Evolutionary conservation across 108 stramenopile genomes (phyloP), one percentile per base, ranked within the genome.

Genomic region (Fistulifera solaris): DNA sequence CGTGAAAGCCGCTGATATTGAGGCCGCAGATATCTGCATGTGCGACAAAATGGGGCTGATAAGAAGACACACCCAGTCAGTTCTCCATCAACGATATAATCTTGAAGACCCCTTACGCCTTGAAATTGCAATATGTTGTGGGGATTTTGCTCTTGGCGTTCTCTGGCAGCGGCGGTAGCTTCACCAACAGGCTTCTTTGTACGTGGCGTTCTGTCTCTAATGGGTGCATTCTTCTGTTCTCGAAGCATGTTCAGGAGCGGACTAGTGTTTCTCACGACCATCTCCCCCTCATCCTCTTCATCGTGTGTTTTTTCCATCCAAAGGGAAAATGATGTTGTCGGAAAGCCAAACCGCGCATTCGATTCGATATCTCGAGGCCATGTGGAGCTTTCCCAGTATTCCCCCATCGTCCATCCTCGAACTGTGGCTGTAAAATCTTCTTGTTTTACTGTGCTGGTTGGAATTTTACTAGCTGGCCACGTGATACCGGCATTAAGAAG

Each of bases 321-420:
- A 35, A 35, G 31, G n/a, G 31, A 35, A 35, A 35, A 35, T 8
- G 31, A 6, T 6, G 31, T 35, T 3, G 31, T 35, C 0, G 89
- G 89, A 45, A 93, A 56, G 19, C 90, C 90, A 70, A 61, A 93
- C 25, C 90, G 64, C 8, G 71, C 68, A 48, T 67, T 75, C 2
- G 77, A 80, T 3, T 52, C 69, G 10, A 75, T 67, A 59, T 93
- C 90, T 11, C 84, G 59, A 13, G 90, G 90, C 90, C 90, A 93
- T 11, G 72, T 75, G n/a, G 80, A 73, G 25, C 65, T 54, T 64
- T 93, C 90, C 86, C 81, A 84, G 58, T 83, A 85, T 49, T 81
- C 81, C 56, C 67, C 51, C 58, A 86, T 40, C 3, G 66, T 50
- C 85, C 85, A 91, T 16, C 77, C 76, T 17, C 83, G 77, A n/a